Percentiles rank a stretch among this genome's conserved stretches.
phyloP scores from a whole-genome alignment of 257 asterid species.

The Capsicum chinense region DNA sequence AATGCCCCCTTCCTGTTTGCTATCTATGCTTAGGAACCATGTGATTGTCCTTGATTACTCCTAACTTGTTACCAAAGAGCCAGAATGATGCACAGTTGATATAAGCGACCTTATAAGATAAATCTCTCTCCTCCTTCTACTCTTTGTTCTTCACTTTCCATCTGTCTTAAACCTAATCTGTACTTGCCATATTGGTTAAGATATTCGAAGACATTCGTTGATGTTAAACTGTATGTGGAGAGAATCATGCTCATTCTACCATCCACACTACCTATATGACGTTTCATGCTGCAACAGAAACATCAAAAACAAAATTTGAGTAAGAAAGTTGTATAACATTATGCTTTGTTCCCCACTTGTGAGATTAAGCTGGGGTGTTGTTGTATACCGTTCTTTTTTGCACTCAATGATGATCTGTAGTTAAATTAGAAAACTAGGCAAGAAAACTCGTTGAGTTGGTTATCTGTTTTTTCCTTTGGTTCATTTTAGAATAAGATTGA shows the following conservation, averaged over 20 bases:
- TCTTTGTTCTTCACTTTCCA: constrained; percentile 9
- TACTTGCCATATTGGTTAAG: neutral
- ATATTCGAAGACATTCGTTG: constrained; percentile 15
- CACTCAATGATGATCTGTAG: neutral
- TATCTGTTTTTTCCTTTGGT: neutral
- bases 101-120: neutral
- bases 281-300: neutral
- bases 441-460: neutral
- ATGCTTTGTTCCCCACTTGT: neutral
- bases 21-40: constrained; percentile 10
- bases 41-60: constrained; percentile 9
- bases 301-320: neutral
- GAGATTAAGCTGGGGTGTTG: neutral
- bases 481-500: neutral
- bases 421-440: neutral
- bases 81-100: neutral
- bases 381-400: neutral
- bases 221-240: constrained; percentile 12
- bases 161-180: constrained; percentile 7
- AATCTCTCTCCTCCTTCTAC: constrained; percentile 8
- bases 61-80: neutral
- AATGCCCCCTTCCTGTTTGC: neutral
- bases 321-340: neutral
- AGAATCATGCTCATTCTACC: neutral
- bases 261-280: neutral